These are phyloP conservation scores for Brassica nigra DNA, from an alignment of 345 rosid genomes.

Conservation along the genomic window DNA sequence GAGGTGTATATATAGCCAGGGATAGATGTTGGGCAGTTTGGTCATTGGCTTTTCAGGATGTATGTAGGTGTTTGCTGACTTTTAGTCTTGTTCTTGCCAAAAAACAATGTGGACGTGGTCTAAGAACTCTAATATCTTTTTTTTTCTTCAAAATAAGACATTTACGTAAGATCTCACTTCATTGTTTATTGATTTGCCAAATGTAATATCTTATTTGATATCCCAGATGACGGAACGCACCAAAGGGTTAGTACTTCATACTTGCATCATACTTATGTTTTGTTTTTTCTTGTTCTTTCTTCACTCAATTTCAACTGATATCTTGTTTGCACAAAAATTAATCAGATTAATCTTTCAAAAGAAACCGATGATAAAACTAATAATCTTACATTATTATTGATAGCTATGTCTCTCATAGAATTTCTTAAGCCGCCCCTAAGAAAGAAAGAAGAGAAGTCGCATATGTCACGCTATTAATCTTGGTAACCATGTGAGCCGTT, in stretches of 20 bases:
- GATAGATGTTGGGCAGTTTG: slow-evolving; percentile 10
- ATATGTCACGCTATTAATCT: not conserved
- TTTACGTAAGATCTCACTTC: not conserved
- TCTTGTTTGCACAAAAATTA: not conserved
- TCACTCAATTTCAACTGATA: not conserved
- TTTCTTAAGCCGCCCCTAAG: not conserved
- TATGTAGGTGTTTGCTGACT: not conserved
- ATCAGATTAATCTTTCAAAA: not conserved
- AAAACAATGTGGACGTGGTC: not conserved
- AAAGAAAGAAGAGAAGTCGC: not conserved
- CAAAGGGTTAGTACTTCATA: not conserved
- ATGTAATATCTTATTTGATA: not conserved
- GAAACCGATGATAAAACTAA: not conserved
- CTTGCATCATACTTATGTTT: not conserved
- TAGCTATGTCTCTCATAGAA: not conserved
- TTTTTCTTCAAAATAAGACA: not conserved
- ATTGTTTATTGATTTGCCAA: not conserved
- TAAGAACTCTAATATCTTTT: not conserved
- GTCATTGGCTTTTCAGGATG: slow-evolving; percentile 4
- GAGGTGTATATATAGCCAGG: not conserved
- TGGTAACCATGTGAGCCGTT: not conserved
- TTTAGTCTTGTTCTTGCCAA: not conserved
- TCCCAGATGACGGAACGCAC: not conserved
- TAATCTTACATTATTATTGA: not conserved
- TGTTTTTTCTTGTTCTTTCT: not conserved